Evolutionary conservation across 805 yeast genomes (phyloP).

Genomic region (Lachancea sp.): DNA sequence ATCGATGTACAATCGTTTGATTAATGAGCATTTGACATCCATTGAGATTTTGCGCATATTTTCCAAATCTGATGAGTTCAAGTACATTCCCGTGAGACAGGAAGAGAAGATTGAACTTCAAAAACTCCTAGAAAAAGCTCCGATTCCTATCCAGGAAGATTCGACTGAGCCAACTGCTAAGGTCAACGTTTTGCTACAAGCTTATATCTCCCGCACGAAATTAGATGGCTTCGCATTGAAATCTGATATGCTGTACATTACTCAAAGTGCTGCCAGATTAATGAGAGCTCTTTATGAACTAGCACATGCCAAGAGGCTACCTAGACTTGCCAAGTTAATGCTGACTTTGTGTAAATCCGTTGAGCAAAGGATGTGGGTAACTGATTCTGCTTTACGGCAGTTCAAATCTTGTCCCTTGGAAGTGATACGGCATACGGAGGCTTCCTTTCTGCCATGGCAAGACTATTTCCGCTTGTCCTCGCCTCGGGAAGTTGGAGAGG

Average conservation of each 20-base stretch:
- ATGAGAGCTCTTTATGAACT: constrained; percentile 82
- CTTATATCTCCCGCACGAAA: constrained; percentile 70
- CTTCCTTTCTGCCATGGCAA: constrained; percentile 73
- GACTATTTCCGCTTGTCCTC: constrained; percentile 60
- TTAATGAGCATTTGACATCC: constrained; percentile 59
- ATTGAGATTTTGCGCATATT: constrained; percentile 75
- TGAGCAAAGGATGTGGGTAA: constrained; percentile 75
- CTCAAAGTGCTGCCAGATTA: constrained; percentile 88
- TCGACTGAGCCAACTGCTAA: constrained; percentile 70
- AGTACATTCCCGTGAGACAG: constrained; percentile 71
- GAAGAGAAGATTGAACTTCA: constrained; percentile 76
- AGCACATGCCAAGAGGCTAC: constrained; percentile 63
- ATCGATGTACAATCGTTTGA: constrained; percentile 51
- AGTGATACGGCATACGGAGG: constrained; percentile 67
- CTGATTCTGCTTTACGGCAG: constrained; percentile 82
- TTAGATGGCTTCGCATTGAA: constrained; percentile 85
- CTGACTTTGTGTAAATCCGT: constrained; percentile 73
- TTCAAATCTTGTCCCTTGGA: constrained; percentile 65
- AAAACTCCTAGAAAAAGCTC: constrained; percentile 64
- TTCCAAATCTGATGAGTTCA: constrained; percentile 79
- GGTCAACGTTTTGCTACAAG: constrained; percentile 71
- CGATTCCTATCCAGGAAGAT: constrained; percentile 77
- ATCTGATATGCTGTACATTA: constrained; percentile 88
- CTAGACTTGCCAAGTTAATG: constrained; percentile 49
- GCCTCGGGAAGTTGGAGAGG: constrained; percentile 76